phyloP scores from a whole-genome alignment of 2,329 filamentous ascomycete genomes.

The Colletotrichum tamarilloi region DNA sequence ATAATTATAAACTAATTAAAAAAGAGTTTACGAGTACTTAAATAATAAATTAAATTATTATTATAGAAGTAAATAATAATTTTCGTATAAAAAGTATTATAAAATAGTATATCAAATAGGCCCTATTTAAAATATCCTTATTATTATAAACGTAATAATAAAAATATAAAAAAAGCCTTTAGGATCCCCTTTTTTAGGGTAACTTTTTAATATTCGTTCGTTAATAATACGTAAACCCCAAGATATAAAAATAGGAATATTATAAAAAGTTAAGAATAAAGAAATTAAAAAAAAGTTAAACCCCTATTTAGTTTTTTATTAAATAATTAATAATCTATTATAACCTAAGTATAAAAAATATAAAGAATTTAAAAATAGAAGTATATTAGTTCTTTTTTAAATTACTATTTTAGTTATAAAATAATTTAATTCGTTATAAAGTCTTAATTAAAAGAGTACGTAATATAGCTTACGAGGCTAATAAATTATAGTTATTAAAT shows the following conservation, averaged over 20 bases:
- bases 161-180: neutral
- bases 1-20: neutral
- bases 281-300: fast-evolving
- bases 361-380: neutral
- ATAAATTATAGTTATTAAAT: neutral
- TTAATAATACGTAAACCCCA: no score
- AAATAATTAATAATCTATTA: neutral
- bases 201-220: neutral
- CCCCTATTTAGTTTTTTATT: neutral
- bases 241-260: no score
- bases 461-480: neutral
- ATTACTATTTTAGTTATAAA: neutral
- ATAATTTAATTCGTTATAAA: neutral
- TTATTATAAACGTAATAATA: neutral
- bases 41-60: neutral
- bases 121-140: neutral
- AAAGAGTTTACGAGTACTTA: neutral
- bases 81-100: neutral
- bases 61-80: neutral
- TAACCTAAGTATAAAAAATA: neutral
- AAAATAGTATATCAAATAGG: neutral
- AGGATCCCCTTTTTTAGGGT: fast-evolving
- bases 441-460: neutral
- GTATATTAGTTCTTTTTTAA: neutral
- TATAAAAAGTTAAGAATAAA: neutral